phyloP scores from a whole-genome alignment of 164 flowering plant genomes.

The Cinnamomum micranthum region DNA sequence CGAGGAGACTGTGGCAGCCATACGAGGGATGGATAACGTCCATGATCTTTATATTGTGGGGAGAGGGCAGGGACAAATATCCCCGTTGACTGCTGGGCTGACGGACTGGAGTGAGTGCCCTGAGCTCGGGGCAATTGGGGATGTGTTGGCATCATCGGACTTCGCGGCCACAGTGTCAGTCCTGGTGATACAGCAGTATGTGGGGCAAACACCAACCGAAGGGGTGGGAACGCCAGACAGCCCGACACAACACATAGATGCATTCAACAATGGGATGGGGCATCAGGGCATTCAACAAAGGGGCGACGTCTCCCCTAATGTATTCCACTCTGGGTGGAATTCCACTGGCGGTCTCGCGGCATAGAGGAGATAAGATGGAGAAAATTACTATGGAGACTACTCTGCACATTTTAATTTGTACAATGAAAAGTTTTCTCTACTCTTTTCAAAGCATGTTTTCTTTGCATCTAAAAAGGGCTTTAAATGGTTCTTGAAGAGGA shows the following conservation, averaged over 20 bases:
- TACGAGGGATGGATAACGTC: conserved; percentile 11
- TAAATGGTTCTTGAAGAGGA: too few relatives aligned
- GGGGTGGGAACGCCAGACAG: conserved; percentile 13
- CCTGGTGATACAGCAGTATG: conserved; percentile 23
- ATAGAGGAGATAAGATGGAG: too few relatives aligned
- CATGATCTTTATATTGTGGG: conserved; percentile 24
- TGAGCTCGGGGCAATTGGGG: conserved; percentile 26
- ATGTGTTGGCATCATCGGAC: conserved; percentile 23
- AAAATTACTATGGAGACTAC: too few relatives aligned
- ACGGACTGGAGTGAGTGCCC: conserved; percentile 25
- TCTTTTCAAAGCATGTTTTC: too few relatives aligned
- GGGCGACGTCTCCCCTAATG: background rate
- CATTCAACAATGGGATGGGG: background rate
- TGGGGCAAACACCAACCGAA: conserved; percentile 6
- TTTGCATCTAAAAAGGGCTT: too few relatives aligned
- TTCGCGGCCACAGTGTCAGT: conserved; percentile 23
- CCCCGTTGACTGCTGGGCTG: conserved; percentile 22
- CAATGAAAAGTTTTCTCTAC: too few relatives aligned
- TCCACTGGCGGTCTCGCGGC: background rate
- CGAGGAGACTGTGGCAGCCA: conserved; percentile 20
- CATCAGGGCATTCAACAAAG: background rate
- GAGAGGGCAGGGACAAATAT: conserved; percentile 14
- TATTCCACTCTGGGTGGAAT: background rate
- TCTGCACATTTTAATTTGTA: too few relatives aligned
- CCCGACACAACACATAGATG: background rate